phyloP scores from a whole-genome alignment of 208 protist species.

The Trypanosoma cruzi region DNA sequence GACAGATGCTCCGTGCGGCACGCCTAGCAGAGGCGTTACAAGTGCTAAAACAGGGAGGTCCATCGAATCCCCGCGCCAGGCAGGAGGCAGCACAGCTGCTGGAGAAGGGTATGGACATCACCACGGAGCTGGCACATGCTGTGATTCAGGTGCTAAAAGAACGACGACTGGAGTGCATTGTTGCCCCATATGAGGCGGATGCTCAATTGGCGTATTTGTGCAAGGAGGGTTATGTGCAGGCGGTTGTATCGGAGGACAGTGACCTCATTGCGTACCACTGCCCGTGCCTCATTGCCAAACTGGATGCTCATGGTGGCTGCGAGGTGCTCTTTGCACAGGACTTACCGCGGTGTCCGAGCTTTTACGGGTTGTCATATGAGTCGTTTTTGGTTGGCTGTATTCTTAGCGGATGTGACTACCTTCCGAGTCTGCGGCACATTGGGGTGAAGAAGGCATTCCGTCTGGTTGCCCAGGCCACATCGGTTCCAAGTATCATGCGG shows the following conservation, averaged over 20 bases:
- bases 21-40: conserved; percentile 43
- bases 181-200: conserved; percentile 99
- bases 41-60: conserved; percentile 43
- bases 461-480: conserved; percentile 59
- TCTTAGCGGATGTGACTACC: conserved; percentile 98
- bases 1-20: conserved; percentile 36
- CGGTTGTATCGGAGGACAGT: conserved; percentile 98
- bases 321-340: conserved; percentile 24
- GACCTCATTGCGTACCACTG: conserved; percentile 98
- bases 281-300: conserved; percentile 77
- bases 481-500: conserved; percentile 50
- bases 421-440: conserved; percentile 89
- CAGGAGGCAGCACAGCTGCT: conserved; percentile 50
- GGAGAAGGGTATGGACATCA: conserved; percentile 77
- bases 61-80: conserved; percentile 20
- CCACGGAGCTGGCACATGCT: conserved; percentile 74
- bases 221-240: conserved; percentile 85
- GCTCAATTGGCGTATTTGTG: conserved; percentile 98
- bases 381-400: conserved; percentile 95
- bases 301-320: conserved; percentile 42
- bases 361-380: conserved; percentile 51
- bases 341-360: conserved; percentile 22
- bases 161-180: conserved; percentile 89
- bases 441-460: conserved; percentile 95
- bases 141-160: conserved; percentile 77